Evolutionary conservation across 225 moss, liverwort and hornwort species (phyloP).

Genomic region (Antitrichia curtipendula): DNA sequence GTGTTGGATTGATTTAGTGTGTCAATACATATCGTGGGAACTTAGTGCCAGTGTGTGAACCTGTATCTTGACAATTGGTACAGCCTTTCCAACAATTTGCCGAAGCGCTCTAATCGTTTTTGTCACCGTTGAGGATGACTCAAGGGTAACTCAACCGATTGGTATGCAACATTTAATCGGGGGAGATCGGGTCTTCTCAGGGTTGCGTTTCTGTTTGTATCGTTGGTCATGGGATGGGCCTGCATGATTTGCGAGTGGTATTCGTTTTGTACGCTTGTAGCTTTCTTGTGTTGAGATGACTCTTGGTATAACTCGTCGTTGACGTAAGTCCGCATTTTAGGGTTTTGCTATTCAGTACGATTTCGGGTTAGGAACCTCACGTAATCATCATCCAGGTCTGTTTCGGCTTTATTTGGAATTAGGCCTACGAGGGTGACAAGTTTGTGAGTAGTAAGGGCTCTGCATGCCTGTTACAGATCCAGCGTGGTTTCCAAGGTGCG

Average conservation of each 20-base stretch:
- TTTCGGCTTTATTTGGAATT: neutral
- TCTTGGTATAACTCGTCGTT: neutral
- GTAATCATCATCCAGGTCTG: neutral
- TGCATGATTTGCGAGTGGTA: neutral
- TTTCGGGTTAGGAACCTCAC: neutral
- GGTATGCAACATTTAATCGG: neutral
- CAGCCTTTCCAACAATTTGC: neutral
- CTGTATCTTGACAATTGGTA: neutral
- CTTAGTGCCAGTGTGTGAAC: neutral
- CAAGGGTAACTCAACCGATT: neutral
- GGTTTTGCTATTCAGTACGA: slow-evolving; percentile 3
- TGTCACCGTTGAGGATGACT: neutral
- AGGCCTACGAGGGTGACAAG: neutral
- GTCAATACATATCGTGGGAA: neutral
- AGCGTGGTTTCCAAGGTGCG: neutral
- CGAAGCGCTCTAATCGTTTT: neutral
- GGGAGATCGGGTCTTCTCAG: neutral
- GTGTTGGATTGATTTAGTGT: neutral
- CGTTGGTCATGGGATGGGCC: neutral
- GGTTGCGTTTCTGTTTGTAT: neutral
- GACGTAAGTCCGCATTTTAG: neutral
- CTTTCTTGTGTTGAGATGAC: neutral
- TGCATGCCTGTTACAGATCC: neutral
- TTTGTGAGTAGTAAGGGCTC: neutral
- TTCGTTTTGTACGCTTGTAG: neutral